Conservation (phyloP, 192 early-diverging fungal species). For the Geranomyces michiganensis region DNA sequence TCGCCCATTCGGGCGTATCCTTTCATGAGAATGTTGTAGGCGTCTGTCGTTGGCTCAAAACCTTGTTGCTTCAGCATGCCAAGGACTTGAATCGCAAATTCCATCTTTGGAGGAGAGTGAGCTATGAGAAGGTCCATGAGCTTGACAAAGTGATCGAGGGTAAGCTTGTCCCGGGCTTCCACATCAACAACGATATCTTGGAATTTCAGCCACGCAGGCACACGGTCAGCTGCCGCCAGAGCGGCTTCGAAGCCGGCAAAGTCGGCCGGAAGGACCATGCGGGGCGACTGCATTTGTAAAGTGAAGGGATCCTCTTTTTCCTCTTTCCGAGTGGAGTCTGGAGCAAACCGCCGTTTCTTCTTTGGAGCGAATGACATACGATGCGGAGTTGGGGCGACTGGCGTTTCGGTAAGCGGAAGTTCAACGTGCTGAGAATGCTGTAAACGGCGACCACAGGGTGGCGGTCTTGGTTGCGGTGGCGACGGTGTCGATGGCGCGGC, state of each 20-base stretch:
- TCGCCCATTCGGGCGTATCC: conserved; percentile 34
- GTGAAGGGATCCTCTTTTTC: neutral
- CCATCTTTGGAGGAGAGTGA: conserved; percentile 34
- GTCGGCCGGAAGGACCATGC: conserved; percentile 32
- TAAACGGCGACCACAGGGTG: too few relatives aligned
- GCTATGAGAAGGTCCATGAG: conserved; percentile 27
- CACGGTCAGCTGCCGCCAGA: conserved; percentile 23
- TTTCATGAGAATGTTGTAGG: conserved; percentile 32
- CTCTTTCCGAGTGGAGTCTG: too few relatives aligned
- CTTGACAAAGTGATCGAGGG: conserved; percentile 13
- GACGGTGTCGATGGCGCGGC: too few relatives aligned
- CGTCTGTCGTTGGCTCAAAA: conserved; percentile 15
- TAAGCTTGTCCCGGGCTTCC: conserved; percentile 17
- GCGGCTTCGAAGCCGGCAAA: conserved; percentile 32
- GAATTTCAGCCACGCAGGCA: conserved; percentile 36
- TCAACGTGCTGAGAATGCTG: too few relatives aligned
- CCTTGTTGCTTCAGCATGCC: conserved; percentile 27
- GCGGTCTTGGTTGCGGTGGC: too few relatives aligned
- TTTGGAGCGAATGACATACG: too few relatives aligned
- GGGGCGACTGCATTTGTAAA: neutral
- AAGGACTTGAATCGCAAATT: conserved; percentile 23
- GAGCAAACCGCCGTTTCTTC: too few relatives aligned
- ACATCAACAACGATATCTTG: conserved; percentile 41
- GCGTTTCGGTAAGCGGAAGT: too few relatives aligned
- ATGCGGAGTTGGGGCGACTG: too few relatives aligned